Evolutionary conservation across 1,284 basidiomycete genomes (phyloP).

Genomic region (Cryptococcus sp.): DNA sequence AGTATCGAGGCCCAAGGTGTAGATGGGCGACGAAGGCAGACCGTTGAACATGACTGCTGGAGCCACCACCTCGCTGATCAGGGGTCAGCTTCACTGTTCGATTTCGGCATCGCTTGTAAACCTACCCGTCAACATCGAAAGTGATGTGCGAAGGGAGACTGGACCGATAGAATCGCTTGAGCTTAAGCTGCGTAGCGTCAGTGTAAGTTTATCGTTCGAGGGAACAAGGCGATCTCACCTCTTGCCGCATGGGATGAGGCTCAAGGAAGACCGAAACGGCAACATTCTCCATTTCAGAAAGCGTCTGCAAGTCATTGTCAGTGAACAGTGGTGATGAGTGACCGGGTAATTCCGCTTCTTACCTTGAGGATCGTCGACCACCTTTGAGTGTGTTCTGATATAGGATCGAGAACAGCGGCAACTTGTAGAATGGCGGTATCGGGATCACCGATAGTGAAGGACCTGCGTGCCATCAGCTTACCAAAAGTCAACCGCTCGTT

Average conservation of each 20-base stretch:
- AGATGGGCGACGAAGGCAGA: constrained; percentile 68
- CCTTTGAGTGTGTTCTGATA: constrained; percentile 79
- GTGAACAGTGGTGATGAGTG: neutral
- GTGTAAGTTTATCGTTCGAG: neutral
- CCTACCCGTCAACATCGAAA: constrained; percentile 74
- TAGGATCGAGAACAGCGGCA: constrained; percentile 76
- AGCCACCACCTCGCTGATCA: constrained; percentile 48
- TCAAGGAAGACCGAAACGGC: constrained; percentile 75
- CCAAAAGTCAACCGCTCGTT: neutral
- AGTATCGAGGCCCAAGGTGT: constrained; percentile 88
- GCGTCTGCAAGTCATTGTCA: constrained; percentile 39
- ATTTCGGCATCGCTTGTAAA: constrained; percentile 2
- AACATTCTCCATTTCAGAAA: constrained; percentile 56
- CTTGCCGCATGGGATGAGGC: constrained; percentile 62
- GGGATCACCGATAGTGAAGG: constrained; percentile 70
- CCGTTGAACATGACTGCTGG: constrained; percentile 54
- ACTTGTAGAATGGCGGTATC: constrained; percentile 70
- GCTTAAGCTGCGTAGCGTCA: constrained; percentile 64
- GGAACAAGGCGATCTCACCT: constrained; percentile 57
- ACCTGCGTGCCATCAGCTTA: constrained; percentile 53
- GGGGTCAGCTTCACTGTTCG: neutral
- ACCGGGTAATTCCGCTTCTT: constrained; percentile 16
- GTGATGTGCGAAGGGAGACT: constrained; percentile 62
- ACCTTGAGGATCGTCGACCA: constrained; percentile 80
- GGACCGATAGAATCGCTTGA: constrained; percentile 93